A percentile compares a stretch with the other conserved stretches of the same genome.
Evolutionary conservation across 140 eudicot genomes (phyloP).

Genomic region (Oenanthe javanica): DNA sequence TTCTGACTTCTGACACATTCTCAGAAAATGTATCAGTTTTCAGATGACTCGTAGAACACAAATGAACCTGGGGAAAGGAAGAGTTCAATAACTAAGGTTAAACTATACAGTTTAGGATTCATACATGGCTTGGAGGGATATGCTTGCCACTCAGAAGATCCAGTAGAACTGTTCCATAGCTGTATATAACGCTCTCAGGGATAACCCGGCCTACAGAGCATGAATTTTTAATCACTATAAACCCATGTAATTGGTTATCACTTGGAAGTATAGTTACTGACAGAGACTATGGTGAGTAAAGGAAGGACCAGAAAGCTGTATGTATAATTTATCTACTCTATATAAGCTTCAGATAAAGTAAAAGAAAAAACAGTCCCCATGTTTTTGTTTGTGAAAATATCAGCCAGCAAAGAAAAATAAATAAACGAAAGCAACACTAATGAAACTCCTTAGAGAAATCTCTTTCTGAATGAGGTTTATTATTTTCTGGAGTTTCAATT

Average conservation of each 20-base stretch:
- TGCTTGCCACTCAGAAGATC: too few species aligned
- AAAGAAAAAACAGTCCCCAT: neutral
- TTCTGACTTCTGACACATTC: neutral
- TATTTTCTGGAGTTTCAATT: neutral
- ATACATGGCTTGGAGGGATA: conserved; percentile 30
- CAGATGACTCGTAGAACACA: neutral
- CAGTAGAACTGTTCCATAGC: too few species aligned
- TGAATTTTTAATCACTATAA: too few species aligned
- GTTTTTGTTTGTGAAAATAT: neutral
- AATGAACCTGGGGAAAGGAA: neutral
- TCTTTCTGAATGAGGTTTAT: neutral
- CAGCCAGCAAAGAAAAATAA: neutral
- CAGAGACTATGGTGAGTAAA: neutral
- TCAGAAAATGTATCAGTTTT: neutral
- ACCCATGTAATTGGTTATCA: neutral
- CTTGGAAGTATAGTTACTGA: too few species aligned
- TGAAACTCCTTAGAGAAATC: neutral
- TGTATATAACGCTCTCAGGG: too few species aligned
- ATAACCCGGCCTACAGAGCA: too few species aligned
- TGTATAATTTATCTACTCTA: neutral
- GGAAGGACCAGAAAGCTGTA: neutral
- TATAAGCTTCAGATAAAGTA: neutral
- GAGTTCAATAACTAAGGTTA: neutral
- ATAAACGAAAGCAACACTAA: neutral
- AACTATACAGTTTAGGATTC: neutral